Base-by-base conservation (phyloP, 2,329 filamentous ascomycete species). In the Rosellinia necatrix region DNA sequence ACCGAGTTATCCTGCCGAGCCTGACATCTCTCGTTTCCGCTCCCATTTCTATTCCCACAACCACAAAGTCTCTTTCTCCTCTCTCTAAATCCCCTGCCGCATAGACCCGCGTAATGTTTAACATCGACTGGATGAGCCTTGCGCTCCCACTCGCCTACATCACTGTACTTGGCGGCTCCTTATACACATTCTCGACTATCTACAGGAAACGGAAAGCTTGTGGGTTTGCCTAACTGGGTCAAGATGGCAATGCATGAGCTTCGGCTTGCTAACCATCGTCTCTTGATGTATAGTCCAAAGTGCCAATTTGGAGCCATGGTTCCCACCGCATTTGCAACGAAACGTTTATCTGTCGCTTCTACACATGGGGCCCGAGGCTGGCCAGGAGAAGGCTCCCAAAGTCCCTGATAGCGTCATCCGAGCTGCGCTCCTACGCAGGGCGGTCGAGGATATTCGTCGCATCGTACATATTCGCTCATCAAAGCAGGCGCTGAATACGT, bases 311-410 rank as follows among this genome's bases (percentile, higher is more conserved):
- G 91, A 90, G 64, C 92, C 93, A 65, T 99, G 94, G 93, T 99
- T 99, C 75, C 87, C 88, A 21, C 83, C 89, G 49, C 92, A 99
- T 73, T 80, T 96, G 48, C 90, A 94, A 75, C 90, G 93, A 75
- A 92, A 99, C 75, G 85, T 99, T 71, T 99, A 97, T 80, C 85
- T 96, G 58, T 92, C 92, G 40, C 86, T 99, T 35, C 81, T 97
- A 48, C 92, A 99, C 76, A 82, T 94, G 70, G 82, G 84, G 52
- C 80, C 84, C 51, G 81, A 82, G 64, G 76, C 78, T 29, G 82
- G 81, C 52, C 76, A 83, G 58, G 86, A 90, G 69, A 91, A 92
- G 72, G 74, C 82, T 4, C 81, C 84, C 57, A 79, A 78, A 80
- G 69, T 96, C 4, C 93, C 94, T 24, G 91, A 96, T 61, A 91